Conservation (phyloP, 1,139 yeast species). For the Kluyveromyces marxianus region DNA sequence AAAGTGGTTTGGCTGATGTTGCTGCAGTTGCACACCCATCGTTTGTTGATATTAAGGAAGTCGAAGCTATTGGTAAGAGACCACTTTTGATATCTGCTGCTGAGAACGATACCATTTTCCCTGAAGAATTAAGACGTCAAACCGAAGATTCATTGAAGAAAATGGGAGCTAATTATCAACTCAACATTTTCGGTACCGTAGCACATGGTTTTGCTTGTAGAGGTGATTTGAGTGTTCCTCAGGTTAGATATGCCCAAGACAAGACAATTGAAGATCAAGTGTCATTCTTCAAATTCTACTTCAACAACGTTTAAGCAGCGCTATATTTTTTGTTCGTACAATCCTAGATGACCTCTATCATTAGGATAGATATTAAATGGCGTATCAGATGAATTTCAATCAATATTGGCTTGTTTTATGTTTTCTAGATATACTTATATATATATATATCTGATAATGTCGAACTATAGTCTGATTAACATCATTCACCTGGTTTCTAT, state of each 20-base stretch:
- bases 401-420: no score
- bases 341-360: no score
- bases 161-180: constrained; percentile 45
- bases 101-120: constrained; percentile 55
- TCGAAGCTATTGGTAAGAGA: constrained; percentile 39
- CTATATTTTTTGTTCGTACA: no score
- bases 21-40: constrained; percentile 83
- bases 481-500: no score
- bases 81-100: constrained; percentile 71
- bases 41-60: constrained; percentile 54
- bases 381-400: no score
- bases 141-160: constrained; percentile 53
- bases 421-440: no score
- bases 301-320: neutral
- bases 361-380: no score
- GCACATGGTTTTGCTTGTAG: constrained; percentile 70
- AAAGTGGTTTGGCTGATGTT: constrained; percentile 42
- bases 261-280: constrained; percentile 57
- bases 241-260: constrained; percentile 59
- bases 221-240: constrained; percentile 57
- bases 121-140: constrained; percentile 51
- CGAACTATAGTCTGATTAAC: no score
- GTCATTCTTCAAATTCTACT: constrained; percentile 37
- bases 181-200: constrained; percentile 54
- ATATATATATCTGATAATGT: no score